Conservation (phyloP, 768 basidiomycete species). For the Trametes villosa region DNA sequence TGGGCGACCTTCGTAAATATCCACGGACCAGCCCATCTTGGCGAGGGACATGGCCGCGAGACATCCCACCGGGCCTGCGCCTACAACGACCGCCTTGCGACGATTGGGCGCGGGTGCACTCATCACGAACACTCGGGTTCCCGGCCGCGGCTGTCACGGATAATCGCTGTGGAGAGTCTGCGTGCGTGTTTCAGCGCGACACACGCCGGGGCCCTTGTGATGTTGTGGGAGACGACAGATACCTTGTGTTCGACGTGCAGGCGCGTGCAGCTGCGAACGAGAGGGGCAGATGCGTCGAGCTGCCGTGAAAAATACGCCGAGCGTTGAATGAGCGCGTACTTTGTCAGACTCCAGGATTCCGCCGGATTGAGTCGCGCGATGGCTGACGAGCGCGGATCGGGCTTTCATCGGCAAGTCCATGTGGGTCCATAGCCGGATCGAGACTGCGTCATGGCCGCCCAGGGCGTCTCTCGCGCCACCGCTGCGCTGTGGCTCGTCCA, state of each 20-base stretch:
- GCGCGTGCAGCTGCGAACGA: background rate
- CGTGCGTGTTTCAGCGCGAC: conserved; percentile 7
- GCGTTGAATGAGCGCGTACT: conserved; percentile 4
- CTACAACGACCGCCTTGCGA: conserved; percentile 67
- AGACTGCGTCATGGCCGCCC: background rate
- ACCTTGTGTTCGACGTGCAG: conserved; percentile 1
- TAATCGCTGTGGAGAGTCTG: conserved; percentile 9
- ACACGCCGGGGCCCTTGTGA: background rate
- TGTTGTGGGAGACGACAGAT: background rate
- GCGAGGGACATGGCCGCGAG: conserved; percentile 86
- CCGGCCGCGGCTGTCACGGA: conserved; percentile 20
- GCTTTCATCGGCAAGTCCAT: conserved; percentile 18
- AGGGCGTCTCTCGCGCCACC: background rate
- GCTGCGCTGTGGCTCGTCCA: background rate
- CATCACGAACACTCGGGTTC: conserved; percentile 7
- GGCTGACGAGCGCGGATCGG: conserved; percentile 14
- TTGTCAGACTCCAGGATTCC: conserved; percentile 1
- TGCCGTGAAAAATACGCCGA: conserved; percentile 4
- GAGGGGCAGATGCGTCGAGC: background rate
- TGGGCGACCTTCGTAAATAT: conserved; percentile 77
- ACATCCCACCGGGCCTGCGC: conserved; percentile 95
- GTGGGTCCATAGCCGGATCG: conserved; percentile 18
- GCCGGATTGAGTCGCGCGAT: background rate
- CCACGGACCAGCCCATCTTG: conserved; percentile 84
- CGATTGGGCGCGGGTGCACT: conserved; percentile 10